Percentiles rank a stretch among this genome's conserved stretches.
Evolutionary conservation across 1,139 yeast genomes (phyloP).

Genomic region (Yamadazyma diospyri): DNA sequence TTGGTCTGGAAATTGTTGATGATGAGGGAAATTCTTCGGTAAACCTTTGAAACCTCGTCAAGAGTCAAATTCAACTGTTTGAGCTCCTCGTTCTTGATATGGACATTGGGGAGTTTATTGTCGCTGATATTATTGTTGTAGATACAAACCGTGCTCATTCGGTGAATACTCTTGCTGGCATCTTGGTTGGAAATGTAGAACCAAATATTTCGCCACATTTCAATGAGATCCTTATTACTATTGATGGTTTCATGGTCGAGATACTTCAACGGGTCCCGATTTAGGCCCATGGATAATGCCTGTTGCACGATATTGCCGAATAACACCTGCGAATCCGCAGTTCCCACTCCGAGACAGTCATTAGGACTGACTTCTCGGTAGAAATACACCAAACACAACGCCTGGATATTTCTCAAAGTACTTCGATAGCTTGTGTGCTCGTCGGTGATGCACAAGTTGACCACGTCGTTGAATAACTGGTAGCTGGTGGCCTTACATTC

Average conservation of each 20-base stretch:
- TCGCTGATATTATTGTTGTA: slow-evolving; percentile 29
- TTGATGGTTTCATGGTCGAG: slow-evolving; percentile 28
- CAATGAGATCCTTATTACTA: slow-evolving; percentile 24
- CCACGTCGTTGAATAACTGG: slow-evolving; percentile 23
- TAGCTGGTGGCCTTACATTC: slow-evolving; percentile 25
- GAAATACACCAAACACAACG: slow-evolving; percentile 30
- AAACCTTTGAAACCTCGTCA: slow-evolving; percentile 22
- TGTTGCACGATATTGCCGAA: slow-evolving; percentile 38
- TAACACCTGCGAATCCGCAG: slow-evolving; percentile 38
- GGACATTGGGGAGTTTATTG: slow-evolving; percentile 26
- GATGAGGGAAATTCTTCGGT: slow-evolving; percentile 28
- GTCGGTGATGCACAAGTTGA: slow-evolving; percentile 33
- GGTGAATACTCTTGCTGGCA: slow-evolving; percentile 31
- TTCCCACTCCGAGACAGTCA: slow-evolving; percentile 44
- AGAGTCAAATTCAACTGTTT: slow-evolving; percentile 16
- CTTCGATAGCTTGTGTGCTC: slow-evolving; percentile 27
- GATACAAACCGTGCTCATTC: slow-evolving; percentile 32
- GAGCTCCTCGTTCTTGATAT: slow-evolving; percentile 19
- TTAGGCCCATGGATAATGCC: slow-evolving; percentile 42
- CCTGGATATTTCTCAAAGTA: slow-evolving; percentile 32
- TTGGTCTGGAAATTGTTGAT: slow-evolving; percentile 28
- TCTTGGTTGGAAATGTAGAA: slow-evolving; percentile 27
- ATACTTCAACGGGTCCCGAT: slow-evolving; percentile 40
- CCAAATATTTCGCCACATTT: slow-evolving; percentile 42
- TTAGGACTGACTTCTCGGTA: slow-evolving; percentile 40